Evolutionary conservation across 2,329 filamentous ascomycete species (phyloP), one percentile per base, ranked within the genome.

Genomic region (Botrytis tulipae): DNA sequence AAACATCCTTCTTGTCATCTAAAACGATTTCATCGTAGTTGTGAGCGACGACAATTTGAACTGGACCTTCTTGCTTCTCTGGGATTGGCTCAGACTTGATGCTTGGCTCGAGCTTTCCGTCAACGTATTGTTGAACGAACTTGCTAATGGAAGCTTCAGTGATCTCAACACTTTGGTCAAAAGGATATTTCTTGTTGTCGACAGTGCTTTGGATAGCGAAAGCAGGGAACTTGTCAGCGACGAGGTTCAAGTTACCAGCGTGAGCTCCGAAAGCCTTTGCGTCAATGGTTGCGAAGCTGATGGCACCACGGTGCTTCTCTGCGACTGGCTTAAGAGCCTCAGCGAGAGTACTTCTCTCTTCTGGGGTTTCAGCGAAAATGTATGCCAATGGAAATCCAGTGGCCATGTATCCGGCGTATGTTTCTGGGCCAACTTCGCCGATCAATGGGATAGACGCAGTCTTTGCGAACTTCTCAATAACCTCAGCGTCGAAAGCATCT

Each of bases 221-320:
- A 75, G 95, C 92, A 75, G 96, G 96, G 91, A 97, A 99, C 84
- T 94, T 92, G 87, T 95, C 93, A 76, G 93, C 89, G 86, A 97
- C 94, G 76, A 99, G 93, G 90, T 99, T 99, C 79, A 99, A 90
- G 90, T 99, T 99, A 81, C 89, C 90, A 79, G 94, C 95, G 85
- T 99, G 96, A 79, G 95, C 94, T 82, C 96, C 96, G 82, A 97
- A 99, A 75, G 92, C 84, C 87, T 93, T 93, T 78, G 96, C 95
- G 82, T 99, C 96, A 80, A 99, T 98, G 81, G 94, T 98, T 78
- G 95, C 96, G 83, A 99, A 97, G 92, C 97, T 98, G 87, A 99
- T 90, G 83, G 90, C 91, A 84, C 96, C 95, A 86, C 95, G 95
- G 88, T 94, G 90, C 87, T 95, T 92, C 87, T 97, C 89, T 75